Percentiles rank a stretch among this genome's conserved stretches.
These are phyloP conservation scores for Colletotrichum salicis DNA, from an alignment of 2,329 filamentous ascomycete species.

Conservation along the genomic window DNA sequence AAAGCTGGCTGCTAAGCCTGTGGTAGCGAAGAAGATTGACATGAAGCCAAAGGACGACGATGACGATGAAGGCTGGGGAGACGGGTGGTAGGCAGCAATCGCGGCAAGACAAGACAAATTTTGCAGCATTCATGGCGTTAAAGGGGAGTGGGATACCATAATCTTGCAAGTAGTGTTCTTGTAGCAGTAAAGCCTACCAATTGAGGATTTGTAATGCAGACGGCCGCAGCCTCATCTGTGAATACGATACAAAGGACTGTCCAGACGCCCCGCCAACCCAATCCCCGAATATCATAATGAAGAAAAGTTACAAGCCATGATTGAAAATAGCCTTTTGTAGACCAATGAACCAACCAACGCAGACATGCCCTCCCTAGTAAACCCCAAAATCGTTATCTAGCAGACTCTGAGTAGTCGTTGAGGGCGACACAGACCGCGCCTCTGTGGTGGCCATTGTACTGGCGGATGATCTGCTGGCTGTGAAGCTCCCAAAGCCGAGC, in stretches of 20 bases:
- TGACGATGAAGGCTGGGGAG: slow-evolving; percentile 73
- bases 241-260: slow-evolving; percentile 27
- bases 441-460: slow-evolving; percentile 94
- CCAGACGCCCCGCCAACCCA: slow-evolving; percentile 37
- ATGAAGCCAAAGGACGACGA: slow-evolving; percentile 72
- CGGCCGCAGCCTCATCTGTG: slow-evolving; percentile 22
- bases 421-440: slow-evolving; percentile 92
- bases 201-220: slow-evolving; percentile 23
- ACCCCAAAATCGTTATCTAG: slow-evolving; percentile 31
- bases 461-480: slow-evolving; percentile 88
- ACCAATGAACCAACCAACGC: slow-evolving; percentile 16
- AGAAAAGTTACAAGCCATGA: slow-evolving; percentile 22
- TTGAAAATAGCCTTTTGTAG: slow-evolving; percentile 7
- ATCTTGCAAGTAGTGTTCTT: slow-evolving; percentile 24
- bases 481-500: slow-evolving; percentile 89
- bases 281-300: slow-evolving; percentile 22
- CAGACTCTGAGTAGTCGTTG: slow-evolving; percentile 81
- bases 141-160: slow-evolving; percentile 31
- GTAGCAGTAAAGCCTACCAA: slow-evolving; percentile 20
- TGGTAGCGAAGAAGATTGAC: slow-evolving; percentile 73
- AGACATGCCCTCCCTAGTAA: slow-evolving; percentile 2
- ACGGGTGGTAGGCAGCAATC: slow-evolving; percentile 63
- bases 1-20: slow-evolving; percentile 52
- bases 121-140: slow-evolving; percentile 32
- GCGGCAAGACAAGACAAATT: not conserved